Percentiles rank a stretch among this genome's conserved stretches.
phyloP scores from a whole-genome alignment of 1,284 basidiomycete species.

The Cutaneotrichosporon spelunceum region DNA sequence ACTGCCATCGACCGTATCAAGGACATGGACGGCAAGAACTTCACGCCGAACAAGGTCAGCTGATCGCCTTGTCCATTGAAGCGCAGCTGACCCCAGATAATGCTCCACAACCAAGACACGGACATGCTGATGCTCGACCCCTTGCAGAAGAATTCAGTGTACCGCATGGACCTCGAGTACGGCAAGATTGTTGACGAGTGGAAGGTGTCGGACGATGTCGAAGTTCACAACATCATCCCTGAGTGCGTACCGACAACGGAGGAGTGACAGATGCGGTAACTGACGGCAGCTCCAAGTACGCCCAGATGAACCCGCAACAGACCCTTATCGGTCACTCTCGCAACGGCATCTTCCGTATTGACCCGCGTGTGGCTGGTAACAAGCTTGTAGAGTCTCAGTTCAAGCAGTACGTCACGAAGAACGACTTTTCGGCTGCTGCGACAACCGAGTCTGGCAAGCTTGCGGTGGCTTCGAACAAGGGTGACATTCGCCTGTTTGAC shows the following conservation, averaged over 20 bases:
- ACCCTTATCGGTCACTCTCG: constrained; percentile 83
- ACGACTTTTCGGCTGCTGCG: constrained; percentile 88
- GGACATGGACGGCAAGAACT: constrained; percentile 75
- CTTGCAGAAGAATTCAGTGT: constrained; percentile 76
- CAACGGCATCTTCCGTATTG: constrained; percentile 95
- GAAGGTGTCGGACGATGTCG: constrained; percentile 88
- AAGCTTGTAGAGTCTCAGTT: constrained; percentile 93
- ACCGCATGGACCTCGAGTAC: constrained; percentile 87
- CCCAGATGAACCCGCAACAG: constrained; percentile 87
- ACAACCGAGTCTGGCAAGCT: constrained; percentile 85
- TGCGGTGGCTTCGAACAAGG: constrained; percentile 92
- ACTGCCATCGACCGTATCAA: constrained; percentile 83
- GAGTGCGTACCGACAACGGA: constrained; percentile 52
- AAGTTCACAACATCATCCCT: constrained; percentile 84
- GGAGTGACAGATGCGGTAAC: not conserved
- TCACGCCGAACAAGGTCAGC: constrained; percentile 79
- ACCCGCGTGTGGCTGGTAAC: constrained; percentile 82
- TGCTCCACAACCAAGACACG: constrained; percentile 95
- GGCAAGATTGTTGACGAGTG: constrained; percentile 98
- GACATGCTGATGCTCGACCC: constrained; percentile 95
- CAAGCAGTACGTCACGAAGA: constrained; percentile 95
- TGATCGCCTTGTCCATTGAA: not conserved
- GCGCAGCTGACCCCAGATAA: constrained; percentile 58
- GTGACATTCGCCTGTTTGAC: constrained; percentile 94
- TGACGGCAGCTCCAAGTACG: constrained; percentile 71